A percentile compares a stretch with the other conserved stretches of the same genome.
phyloP scores from a whole-genome alignment of 257 asterid species.

The Striga asiatica region DNA sequence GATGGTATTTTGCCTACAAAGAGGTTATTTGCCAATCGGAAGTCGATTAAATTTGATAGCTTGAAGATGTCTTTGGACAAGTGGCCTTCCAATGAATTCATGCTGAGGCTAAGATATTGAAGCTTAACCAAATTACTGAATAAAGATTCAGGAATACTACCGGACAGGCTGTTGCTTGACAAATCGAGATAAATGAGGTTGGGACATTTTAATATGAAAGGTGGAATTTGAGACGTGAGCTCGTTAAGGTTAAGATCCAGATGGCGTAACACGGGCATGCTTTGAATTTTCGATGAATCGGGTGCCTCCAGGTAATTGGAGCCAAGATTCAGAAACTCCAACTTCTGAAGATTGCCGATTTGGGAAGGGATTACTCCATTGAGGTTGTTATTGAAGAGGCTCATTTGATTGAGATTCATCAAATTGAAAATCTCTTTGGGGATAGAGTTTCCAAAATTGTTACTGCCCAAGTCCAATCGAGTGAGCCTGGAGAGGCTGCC shows the following conservation, averaged over 20 bases:
- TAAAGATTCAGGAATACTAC: background rate
- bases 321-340: constrained; percentile 42
- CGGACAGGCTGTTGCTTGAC: constrained; percentile 25
- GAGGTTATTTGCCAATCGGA: background rate
- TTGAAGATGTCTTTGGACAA: background rate
- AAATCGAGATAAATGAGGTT: constrained; percentile 46
- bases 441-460: constrained; percentile 27
- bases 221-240: constrained; percentile 36
- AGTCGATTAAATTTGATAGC: background rate
- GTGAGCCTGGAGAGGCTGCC: background rate
- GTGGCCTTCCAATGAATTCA: background rate
- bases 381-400: constrained; percentile 34
- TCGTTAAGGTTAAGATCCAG: constrained; percentile 33
- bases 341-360: constrained; percentile 41
- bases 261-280: constrained; percentile 32
- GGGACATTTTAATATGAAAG: constrained; percentile 29
- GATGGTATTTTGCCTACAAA: background rate
- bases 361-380: constrained; percentile 38
- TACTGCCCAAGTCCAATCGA: constrained; percentile 16
- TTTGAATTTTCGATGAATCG: constrained; percentile 34
- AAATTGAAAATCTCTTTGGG: constrained; percentile 45
- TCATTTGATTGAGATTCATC: constrained; percentile 29
- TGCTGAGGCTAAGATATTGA: background rate
- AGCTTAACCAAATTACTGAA: background rate
- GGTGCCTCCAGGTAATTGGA: constrained; percentile 33